These are phyloP conservation scores for Pichia sp. DNA, from an alignment of 1,139 yeast genomes.

Conservation along the genomic window DNA sequence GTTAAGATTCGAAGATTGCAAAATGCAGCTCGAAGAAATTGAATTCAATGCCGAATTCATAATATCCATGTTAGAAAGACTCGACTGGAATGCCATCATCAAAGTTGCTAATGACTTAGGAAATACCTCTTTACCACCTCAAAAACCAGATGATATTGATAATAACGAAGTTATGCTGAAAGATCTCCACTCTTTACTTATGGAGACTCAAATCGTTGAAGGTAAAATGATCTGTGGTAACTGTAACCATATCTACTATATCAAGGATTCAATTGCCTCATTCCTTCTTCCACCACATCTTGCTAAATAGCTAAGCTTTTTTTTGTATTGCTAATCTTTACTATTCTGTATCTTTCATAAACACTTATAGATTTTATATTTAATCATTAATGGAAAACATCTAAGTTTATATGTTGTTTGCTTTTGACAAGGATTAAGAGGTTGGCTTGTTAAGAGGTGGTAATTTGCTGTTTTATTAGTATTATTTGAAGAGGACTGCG, in stretches of 20 bases:
- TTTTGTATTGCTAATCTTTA: too few species aligned
- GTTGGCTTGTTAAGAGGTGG: too few species aligned
- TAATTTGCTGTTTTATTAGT: too few species aligned
- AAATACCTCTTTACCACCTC: slow-evolving; percentile 52
- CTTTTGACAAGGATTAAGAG: too few species aligned
- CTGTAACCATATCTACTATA: slow-evolving; percentile 81
- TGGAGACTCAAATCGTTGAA: slow-evolving; percentile 79
- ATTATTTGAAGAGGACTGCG: too few species aligned
- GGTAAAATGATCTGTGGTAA: slow-evolving; percentile 86
- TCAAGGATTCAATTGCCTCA: slow-evolving; percentile 91
- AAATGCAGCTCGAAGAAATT: slow-evolving; percentile 66
- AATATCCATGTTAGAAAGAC: slow-evolving; percentile 64
- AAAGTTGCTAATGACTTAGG: slow-evolving; percentile 73
- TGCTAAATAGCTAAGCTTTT: slow-evolving; percentile 29
- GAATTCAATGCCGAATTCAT: slow-evolving; percentile 83
- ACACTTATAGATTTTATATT: too few species aligned
- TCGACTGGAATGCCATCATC: slow-evolving; percentile 83
- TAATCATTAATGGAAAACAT: too few species aligned
- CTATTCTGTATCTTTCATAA: too few species aligned
- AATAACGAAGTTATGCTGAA: slow-evolving; percentile 48
- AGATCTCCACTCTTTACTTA: slow-evolving; percentile 69
- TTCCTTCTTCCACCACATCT: slow-evolving; percentile 91
- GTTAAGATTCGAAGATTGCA: slow-evolving; percentile 60
- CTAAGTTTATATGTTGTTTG: too few species aligned
- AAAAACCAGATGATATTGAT: slow-evolving; percentile 47